Evolutionary conservation across 2,329 filamentous ascomycete genomes (phyloP).

Genomic region (Diaporthe vexans): DNA sequence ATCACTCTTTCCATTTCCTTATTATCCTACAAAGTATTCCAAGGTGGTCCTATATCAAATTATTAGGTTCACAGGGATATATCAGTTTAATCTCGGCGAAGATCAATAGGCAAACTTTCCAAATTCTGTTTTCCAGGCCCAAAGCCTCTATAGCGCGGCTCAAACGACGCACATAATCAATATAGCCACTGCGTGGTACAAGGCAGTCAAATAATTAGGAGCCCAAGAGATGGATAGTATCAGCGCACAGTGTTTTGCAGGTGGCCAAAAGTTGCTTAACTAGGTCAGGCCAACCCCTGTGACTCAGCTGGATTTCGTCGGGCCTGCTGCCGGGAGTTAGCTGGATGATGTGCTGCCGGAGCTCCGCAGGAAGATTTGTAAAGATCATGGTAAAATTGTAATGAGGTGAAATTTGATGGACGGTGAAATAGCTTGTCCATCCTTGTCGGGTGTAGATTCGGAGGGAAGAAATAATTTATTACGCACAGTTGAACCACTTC

Average conservation of each 20-base stretch:
- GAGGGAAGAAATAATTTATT: neutral
- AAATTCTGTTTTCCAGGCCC: neutral
- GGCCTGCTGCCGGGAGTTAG: neutral
- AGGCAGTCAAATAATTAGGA: slow-evolving; percentile 1
- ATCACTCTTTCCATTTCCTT: neutral
- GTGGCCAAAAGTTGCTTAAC: neutral
- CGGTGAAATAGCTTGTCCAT: neutral
- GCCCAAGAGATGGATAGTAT: neutral
- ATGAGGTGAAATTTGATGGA: neutral
- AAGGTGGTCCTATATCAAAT: neutral
- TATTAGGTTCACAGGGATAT: neutral
- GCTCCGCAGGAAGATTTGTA: neutral
- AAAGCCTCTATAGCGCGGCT: neutral
- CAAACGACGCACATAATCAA: neutral
- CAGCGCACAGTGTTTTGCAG: neutral
- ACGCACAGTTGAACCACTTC: too few relatives aligned
- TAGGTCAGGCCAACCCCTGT: neutral
- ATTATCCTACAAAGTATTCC: neutral
- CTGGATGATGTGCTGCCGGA: neutral
- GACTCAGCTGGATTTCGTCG: neutral
- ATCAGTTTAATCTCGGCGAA: neutral
- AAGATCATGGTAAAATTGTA: neutral
- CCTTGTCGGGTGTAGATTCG: neutral
- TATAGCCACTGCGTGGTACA: neutral
- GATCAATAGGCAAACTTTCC: neutral